Base-by-base conservation (phyloP, 345 rosid species). In the Carallia brachiata region DNA sequence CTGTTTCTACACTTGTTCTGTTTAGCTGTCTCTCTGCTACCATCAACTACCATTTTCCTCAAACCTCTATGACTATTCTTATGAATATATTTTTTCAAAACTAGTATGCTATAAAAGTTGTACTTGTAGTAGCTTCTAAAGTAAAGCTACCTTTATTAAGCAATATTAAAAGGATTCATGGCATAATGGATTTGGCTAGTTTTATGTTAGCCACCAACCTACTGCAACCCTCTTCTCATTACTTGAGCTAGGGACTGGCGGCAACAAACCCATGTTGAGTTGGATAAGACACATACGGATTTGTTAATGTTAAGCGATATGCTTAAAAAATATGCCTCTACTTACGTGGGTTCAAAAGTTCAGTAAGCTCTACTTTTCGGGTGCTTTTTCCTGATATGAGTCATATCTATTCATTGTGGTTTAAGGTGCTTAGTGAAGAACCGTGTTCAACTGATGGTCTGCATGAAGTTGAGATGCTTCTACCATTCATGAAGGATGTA, bases 381-480 rank as follows among this genome's bases (percentile, higher is more conserved):
- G 15, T 58, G 63, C 12, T 18, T 7, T 36, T 3, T 44, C 31
- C 7, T 62, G 52, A 62, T 36, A 18, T 56, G 30, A 44, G 36
- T 52, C 63, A 59, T 65, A 50, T 56, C 16, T 71, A 19, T 58
- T 62, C 7, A 66, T 9, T 71, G 58, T 54, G 36, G 58, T 63
- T 71, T 52, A 76, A 91, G 98, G 89, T 88, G 78, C 77, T 71
- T 65, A 70, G 74, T 53, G 92, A 84, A 60, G 93, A 86, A 63
- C 79, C 87, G 39, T 81, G 84, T 79, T 77, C 60, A 10, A 72
- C 83, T 52, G 90, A 88, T 48, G 86, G 80, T 65, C 73, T 75
- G 67, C 97, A 88, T 81, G 92, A 91, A 74, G 76, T 94, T 60
- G 96, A 90, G 79, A 77, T 91, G 72, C 88, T 88, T 74, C 81